Percentiles rank a stretch among this genome's conserved stretches.
These are phyloP conservation scores for Baudoinia panamericana DNA, from an alignment of 495 filamentous ascomycete species.

Conservation along the genomic window DNA sequence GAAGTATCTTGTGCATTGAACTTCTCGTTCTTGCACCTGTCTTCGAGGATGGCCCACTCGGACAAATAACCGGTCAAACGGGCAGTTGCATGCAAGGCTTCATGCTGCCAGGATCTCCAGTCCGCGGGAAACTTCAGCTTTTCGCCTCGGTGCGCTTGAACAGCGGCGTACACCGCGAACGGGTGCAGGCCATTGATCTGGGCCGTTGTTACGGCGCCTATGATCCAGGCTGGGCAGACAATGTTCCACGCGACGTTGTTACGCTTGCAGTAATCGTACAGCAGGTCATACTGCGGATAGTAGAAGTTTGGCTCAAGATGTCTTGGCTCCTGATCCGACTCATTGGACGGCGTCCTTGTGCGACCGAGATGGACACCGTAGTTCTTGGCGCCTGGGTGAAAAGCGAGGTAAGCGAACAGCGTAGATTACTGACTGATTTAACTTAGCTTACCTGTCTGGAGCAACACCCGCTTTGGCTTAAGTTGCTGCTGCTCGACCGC, in stretches of 20 bases:
- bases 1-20: slow-evolving; percentile 36
- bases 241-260: slow-evolving; percentile 26
- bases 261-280: slow-evolving; percentile 27
- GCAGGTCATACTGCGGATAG: slow-evolving; percentile 38
- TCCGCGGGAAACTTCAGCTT: slow-evolving; percentile 34
- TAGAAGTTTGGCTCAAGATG: slow-evolving; percentile 41
- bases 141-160: slow-evolving; percentile 30
- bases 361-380: slow-evolving; percentile 34
- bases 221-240: slow-evolving; percentile 23
- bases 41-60: slow-evolving; percentile 38
- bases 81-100: slow-evolving; percentile 29
- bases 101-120: slow-evolving; percentile 30
- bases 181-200: slow-evolving; percentile 25
- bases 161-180: slow-evolving; percentile 29
- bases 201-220: slow-evolving; percentile 36
- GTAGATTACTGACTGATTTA: too few species aligned
- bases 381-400: slow-evolving; percentile 19
- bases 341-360: slow-evolving; percentile 29
- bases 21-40: slow-evolving; percentile 29
- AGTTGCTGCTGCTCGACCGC: slow-evolving; percentile 32
- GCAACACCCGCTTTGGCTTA: slow-evolving; percentile 35
- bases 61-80: slow-evolving; percentile 34
- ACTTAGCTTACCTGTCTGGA: too few species aligned
- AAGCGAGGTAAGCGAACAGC: too few species aligned
- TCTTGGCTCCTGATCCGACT: slow-evolving; percentile 32